A percentile compares a stretch with the other conserved stretches of the same genome.
Conservation (phyloP, 202 grass and related monocot species). For the Zoysia matrella region DNA sequence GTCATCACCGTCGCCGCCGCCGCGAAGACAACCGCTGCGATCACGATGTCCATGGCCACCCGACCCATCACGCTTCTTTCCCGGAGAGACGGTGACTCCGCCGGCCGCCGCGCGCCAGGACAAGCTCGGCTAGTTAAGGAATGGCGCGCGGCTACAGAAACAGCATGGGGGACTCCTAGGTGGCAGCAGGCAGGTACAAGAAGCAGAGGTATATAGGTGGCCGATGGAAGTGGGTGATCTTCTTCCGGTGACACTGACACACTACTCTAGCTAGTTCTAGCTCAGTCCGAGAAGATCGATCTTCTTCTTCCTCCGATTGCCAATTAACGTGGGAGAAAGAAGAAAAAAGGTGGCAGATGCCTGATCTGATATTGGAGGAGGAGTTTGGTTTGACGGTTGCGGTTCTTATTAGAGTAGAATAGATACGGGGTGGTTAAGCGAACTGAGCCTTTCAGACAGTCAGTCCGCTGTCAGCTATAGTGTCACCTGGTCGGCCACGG, state of each 20-base stretch:
- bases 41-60: too few relatives aligned
- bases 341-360: not conserved
- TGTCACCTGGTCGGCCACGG: not conserved
- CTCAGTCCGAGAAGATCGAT: too few relatives aligned
- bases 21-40: not conserved
- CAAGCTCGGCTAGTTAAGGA: too few relatives aligned
- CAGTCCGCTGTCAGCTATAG: not conserved
- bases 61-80: too few relatives aligned
- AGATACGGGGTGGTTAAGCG: conserved; percentile 49
- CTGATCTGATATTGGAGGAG: conserved; percentile 9
- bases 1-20: not conserved
- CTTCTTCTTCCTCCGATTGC: too few relatives aligned
- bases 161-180: not conserved
- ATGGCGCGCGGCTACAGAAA: not conserved
- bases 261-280: too few relatives aligned
- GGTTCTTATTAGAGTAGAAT: not conserved
- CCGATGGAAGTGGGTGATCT: not conserved
- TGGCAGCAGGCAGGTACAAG: not conserved
- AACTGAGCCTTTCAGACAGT: not conserved
- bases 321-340: too few relatives aligned
- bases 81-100: too few relatives aligned
- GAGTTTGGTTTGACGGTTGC: conserved; percentile 49
- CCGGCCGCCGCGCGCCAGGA: too few relatives aligned
- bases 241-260: too few relatives aligned
- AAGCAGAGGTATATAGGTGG: not conserved